A percentile compares a stretch with the other conserved stretches of the same genome.
Evolutionary conservation across 2,329 filamentous ascomycete species (phyloP).

Genomic region (Lasiodiplodia theobromae): DNA sequence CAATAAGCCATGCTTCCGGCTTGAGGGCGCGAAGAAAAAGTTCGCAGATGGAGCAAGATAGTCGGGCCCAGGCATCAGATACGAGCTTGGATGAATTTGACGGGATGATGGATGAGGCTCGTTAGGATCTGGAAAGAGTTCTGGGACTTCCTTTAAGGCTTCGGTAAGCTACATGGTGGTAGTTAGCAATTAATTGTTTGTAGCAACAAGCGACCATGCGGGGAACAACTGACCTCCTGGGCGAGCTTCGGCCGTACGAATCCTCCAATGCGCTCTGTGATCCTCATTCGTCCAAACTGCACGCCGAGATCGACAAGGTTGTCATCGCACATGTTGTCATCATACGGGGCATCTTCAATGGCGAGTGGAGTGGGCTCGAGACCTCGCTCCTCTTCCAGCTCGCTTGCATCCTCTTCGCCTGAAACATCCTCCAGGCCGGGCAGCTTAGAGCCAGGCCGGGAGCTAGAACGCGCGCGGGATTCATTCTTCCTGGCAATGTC

Average conservation of each 20-base stretch:
- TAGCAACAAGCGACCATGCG: neutral
- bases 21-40: constrained; percentile 67
- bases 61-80: constrained; percentile 68
- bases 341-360: constrained; percentile 72
- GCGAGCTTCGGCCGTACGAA: constrained; percentile 73
- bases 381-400: constrained; percentile 62
- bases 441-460: constrained; percentile 29
- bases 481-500: constrained; percentile 63
- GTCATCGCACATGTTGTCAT: constrained; percentile 70
- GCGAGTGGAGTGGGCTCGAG: constrained; percentile 70
- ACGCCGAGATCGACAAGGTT: constrained; percentile 77
- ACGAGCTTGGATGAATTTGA: constrained; percentile 45
- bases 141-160: constrained; percentile 41
- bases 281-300: constrained; percentile 72
- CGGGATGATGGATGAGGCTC: constrained; percentile 32
- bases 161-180: constrained; percentile 38
- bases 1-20: constrained; percentile 54
- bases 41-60: constrained; percentile 73
- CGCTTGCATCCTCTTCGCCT: constrained; percentile 61
- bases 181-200: constrained; percentile 30
- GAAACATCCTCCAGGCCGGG: constrained; percentile 57
- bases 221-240: constrained; percentile 66
- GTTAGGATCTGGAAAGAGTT: constrained; percentile 26
- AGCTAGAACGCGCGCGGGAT: constrained; percentile 20
- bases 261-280: constrained; percentile 77